These are phyloP conservation scores for Brassica hybrid DNA, from an alignment of 441 rosid species.

Conservation along the genomic window DNA sequence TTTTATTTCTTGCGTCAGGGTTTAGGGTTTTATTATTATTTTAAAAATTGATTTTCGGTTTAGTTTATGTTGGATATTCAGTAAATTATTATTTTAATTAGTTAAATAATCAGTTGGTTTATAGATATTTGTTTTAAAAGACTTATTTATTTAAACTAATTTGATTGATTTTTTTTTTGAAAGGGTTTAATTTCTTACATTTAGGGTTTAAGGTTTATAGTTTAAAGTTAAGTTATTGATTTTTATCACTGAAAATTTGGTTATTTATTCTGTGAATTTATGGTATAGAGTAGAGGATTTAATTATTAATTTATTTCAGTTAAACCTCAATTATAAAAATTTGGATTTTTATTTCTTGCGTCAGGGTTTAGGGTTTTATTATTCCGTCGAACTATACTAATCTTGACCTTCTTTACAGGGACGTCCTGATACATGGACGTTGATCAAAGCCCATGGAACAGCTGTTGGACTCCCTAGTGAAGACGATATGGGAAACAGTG, in stretches of 20 bases:
- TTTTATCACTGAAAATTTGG: neutral
- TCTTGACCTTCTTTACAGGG: constrained; percentile 43
- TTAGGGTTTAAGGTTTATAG: too few relatives aligned
- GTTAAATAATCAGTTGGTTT: too few relatives aligned
- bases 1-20: neutral
- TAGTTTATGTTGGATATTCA: neutral
- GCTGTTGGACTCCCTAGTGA: constrained; percentile 96
- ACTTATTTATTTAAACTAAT: neutral
- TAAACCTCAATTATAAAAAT: neutral
- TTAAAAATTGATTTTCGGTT: neutral
- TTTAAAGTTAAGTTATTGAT: neutral
- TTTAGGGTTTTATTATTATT: neutral
- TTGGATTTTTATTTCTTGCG: neutral
- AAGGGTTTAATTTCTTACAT: neutral
- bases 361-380: neutral
- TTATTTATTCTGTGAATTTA: neutral
- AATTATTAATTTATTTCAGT: neutral
- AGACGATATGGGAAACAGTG: constrained; percentile 99
- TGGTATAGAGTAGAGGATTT: neutral
- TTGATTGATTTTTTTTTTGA: too few relatives aligned
- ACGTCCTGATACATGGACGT: constrained; percentile 86
- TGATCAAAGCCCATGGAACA: constrained; percentile 86
- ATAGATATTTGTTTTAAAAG: too few relatives aligned
- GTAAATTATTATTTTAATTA: neutral
- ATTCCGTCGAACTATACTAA: constrained; percentile 15